phyloP scores from a whole-genome alignment of 2,329 filamentous ascomycete genomes.

The Cladosporium sp. region DNA sequence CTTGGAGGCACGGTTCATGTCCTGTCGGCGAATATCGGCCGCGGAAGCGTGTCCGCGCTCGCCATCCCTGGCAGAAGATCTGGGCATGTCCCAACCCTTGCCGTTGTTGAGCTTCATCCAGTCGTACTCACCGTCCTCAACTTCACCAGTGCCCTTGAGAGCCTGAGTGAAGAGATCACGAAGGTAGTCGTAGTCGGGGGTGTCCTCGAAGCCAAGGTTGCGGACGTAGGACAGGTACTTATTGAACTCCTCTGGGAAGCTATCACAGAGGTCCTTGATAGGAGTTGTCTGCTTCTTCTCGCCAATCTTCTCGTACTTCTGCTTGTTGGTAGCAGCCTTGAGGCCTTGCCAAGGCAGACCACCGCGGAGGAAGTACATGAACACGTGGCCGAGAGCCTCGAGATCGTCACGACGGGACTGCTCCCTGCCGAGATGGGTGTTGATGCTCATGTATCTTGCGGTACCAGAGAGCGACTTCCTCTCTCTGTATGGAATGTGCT shows the following conservation, averaged over 20 bases:
- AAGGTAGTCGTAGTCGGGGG: slow-evolving; percentile 96
- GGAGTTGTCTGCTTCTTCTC: slow-evolving; percentile 99
- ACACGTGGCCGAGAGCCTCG: slow-evolving; percentile 74
- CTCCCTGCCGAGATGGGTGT: slow-evolving; percentile 94
- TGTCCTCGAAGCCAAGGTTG: slow-evolving; percentile 97
- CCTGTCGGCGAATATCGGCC: slow-evolving; percentile 65
- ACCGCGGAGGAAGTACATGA: slow-evolving; percentile 68
- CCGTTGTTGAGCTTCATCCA: slow-evolving; percentile 98
- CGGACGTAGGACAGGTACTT: slow-evolving; percentile 97
- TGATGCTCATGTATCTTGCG: slow-evolving; percentile 99
- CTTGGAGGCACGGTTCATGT: slow-evolving; percentile 62
- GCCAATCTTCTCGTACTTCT: slow-evolving; percentile 99
- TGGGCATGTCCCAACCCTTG: slow-evolving; percentile 85
- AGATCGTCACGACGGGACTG: slow-evolving; percentile 95
- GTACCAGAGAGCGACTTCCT: slow-evolving; percentile 91
- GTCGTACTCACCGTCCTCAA: slow-evolving; percentile 98
- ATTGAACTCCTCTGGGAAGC: slow-evolving; percentile 96
- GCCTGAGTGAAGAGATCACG: slow-evolving; percentile 95
- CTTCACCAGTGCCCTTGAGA: slow-evolving; percentile 87
- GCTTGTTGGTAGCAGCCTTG: slow-evolving; percentile 75
- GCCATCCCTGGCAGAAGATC: slow-evolving; percentile 29
- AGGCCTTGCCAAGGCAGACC: slow-evolving; percentile 68
- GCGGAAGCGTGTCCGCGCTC: slow-evolving; percentile 75
- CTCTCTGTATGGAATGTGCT: slow-evolving; percentile 97
- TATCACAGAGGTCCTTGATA: slow-evolving; percentile 95